Evolutionary conservation across 1,284 basidiomycete species (phyloP).

Genomic region (Leccinum ambiguum): DNA sequence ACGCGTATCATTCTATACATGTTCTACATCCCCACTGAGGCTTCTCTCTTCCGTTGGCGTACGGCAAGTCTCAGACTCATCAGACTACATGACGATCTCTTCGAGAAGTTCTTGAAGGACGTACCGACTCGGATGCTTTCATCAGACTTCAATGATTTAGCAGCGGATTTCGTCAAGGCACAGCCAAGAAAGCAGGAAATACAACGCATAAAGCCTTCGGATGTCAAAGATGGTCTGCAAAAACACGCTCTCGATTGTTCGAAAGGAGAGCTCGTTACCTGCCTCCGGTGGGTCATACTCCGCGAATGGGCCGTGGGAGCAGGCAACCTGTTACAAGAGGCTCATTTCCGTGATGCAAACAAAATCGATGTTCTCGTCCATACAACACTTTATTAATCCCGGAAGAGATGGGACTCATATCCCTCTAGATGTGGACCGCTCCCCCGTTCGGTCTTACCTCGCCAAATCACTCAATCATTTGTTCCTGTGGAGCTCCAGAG

Average conservation of each 20-base stretch:
- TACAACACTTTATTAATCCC: conserved; percentile 69
- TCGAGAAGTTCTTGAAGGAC: conserved; percentile 75
- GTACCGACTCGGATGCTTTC: conserved; percentile 67
- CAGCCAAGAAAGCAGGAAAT: conserved; percentile 61
- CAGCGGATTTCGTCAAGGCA: conserved; percentile 58
- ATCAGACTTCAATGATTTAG: conserved; percentile 54
- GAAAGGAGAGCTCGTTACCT: conserved; percentile 72
- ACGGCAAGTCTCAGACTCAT: conserved; percentile 59
- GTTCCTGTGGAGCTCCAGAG: conserved; percentile 45
- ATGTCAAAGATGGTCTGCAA: conserved; percentile 79
- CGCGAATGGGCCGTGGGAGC: conserved; percentile 40
- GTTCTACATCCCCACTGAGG: conserved; percentile 52
- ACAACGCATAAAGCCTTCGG: conserved; percentile 71
- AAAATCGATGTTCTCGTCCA: conserved; percentile 48
- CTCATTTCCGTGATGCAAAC: conserved; percentile 48
- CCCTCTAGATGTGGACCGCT: conserved; percentile 67
- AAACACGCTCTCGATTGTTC: conserved; percentile 57
- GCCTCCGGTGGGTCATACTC: conserved; percentile 72
- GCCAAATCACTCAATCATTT: conserved; percentile 53
- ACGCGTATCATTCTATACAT: conserved; percentile 78
- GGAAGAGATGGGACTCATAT: neutral
- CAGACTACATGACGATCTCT: conserved; percentile 72
- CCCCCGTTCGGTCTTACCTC: conserved; percentile 64
- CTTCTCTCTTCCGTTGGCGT: conserved; percentile 84
- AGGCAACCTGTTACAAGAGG: conserved; percentile 53